Conservation (phyloP, 306 rosid species). For the Quercus glauca region DNA sequence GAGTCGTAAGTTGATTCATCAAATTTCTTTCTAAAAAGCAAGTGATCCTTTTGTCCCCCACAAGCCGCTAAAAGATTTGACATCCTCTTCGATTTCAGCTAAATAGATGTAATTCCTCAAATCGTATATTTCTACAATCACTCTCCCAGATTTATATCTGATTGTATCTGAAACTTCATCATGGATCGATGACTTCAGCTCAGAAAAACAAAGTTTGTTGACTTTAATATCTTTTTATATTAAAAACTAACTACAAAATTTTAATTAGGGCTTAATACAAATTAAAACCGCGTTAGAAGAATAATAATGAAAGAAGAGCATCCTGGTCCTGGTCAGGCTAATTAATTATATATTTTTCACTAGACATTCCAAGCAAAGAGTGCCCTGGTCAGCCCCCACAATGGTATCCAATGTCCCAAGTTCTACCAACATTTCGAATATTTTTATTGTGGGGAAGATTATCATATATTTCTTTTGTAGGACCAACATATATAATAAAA, state of each 20-base stretch:
- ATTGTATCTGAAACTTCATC: background rate
- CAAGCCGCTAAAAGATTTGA: constrained; percentile 25
- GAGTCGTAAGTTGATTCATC: constrained; percentile 1
- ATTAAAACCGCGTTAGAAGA: constrained; percentile 34
- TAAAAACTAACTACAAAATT: background rate
- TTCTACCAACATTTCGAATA: constrained; percentile 64
- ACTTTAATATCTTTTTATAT: background rate
- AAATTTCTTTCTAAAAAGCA: constrained; percentile 26
- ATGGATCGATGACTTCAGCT: constrained; percentile 12
- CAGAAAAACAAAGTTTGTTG: constrained; percentile 1
- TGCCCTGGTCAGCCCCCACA: constrained; percentile 48
- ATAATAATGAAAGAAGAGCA: constrained; percentile 15
- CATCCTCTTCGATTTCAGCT: constrained; percentile 37
- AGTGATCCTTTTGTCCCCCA: constrained; percentile 40
- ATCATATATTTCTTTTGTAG: constrained; percentile 31
- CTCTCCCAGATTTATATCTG: background rate
- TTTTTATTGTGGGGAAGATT: constrained; percentile 48
- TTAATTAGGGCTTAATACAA: constrained; percentile 24
- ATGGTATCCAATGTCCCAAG: constrained; percentile 51
- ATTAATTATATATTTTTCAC: constrained; percentile 5
- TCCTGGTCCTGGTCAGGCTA: constrained; percentile 21
- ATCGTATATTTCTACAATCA: background rate
- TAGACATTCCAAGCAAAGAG: constrained; percentile 32
- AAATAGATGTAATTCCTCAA: background rate
- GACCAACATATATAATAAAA: constrained; percentile 21